These are phyloP conservation scores for Astraeus odoratus DNA, from an alignment of 768 basidiomycete species.

Conservation along the genomic window DNA sequence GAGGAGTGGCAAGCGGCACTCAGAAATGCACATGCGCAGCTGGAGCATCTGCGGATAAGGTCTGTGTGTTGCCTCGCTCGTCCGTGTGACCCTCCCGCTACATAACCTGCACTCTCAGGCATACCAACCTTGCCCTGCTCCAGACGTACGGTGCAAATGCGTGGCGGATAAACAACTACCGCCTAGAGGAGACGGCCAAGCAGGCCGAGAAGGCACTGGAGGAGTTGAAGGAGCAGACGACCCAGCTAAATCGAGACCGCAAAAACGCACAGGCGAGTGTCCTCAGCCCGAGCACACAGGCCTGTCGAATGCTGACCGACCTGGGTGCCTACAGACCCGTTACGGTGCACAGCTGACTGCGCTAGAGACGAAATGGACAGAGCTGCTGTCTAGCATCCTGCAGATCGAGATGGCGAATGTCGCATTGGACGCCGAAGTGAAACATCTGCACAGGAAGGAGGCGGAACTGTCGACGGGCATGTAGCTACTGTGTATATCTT, in stretches of 20 bases:
- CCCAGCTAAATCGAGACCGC: slow-evolving; percentile 81
- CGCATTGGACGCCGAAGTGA: slow-evolving; percentile 79
- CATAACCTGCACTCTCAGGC: slow-evolving; percentile 40
- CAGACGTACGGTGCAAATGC: slow-evolving; percentile 87
- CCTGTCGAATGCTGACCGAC: not conserved
- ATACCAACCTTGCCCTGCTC: slow-evolving; percentile 75
- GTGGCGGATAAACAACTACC: slow-evolving; percentile 88
- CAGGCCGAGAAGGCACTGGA: slow-evolving; percentile 68
- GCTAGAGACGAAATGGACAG: slow-evolving; percentile 88
- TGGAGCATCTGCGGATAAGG: slow-evolving; percentile 83
- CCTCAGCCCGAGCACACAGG: not conserved
- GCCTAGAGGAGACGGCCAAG: slow-evolving; percentile 71
- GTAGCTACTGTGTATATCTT: not conserved
- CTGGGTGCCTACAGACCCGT: slow-evolving; percentile 45
- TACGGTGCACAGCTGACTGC: slow-evolving; percentile 73
- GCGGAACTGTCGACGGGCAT: slow-evolving; percentile 50
- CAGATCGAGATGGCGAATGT: slow-evolving; percentile 96
- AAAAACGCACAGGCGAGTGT: slow-evolving; percentile 75
- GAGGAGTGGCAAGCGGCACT: slow-evolving; percentile 73
- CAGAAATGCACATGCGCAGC: slow-evolving; percentile 71
- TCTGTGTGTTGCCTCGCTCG: slow-evolving; percentile 23
- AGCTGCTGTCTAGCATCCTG: slow-evolving; percentile 81
- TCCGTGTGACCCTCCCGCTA: not conserved
- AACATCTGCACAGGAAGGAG: slow-evolving; percentile 49
- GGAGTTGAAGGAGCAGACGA: slow-evolving; percentile 68